Base-by-base conservation (phyloP, 1,284 basidiomycete genomes). In the Cryptococcus hybrid region DNA sequence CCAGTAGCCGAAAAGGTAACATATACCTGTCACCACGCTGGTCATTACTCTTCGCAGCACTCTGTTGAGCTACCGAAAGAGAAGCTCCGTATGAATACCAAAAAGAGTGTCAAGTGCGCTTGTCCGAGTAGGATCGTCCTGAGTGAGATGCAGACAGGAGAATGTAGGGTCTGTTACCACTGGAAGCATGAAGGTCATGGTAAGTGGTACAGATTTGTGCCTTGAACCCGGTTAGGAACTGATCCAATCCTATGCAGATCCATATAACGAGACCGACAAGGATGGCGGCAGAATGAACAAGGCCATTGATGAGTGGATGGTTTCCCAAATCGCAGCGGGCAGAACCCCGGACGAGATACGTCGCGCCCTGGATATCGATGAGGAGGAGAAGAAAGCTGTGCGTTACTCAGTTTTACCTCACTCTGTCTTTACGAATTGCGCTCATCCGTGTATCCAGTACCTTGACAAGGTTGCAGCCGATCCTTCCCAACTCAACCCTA, bases 171-270 rank as follows among this genome's bases (percentile, higher is more conserved):
- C 11, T 61, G 64, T 9, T 77, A 71, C 58, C 70, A 67, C 48
- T 77, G 75, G 75, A 63, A 65, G 49, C 75, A 77, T 53, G 69
- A 74, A 43, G 74, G 75, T 0, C 75, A 77, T 62, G 68, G 71
- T 73, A 58, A 63, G 69, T 64, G 6, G 34, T 55, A 43, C 12
- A 35, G 51, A 7, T 11, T 43, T 12, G 13, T 8, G 9, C 44
- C 39, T 34, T n/a, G 13, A 44, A 24, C 46, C 30, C 30, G 3
- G 2, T 30, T 4, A 30, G 30, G 30, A 30, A 4, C 30, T 30
- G 30, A 30, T 15, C 47, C 34, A 34, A 38, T 24, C 5, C 30
- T 11, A 12, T n/a, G 30, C 42, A 73, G 74, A 76, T 51, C 72
- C 73, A 1, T 76, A 69, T 54, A 64, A 66, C 12, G 67, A 69